Evolutionary conservation across 2,329 filamentous ascomycete species (phyloP), one percentile per base, ranked within the genome.

Genomic region (Colletotrichum paranaense): DNA sequence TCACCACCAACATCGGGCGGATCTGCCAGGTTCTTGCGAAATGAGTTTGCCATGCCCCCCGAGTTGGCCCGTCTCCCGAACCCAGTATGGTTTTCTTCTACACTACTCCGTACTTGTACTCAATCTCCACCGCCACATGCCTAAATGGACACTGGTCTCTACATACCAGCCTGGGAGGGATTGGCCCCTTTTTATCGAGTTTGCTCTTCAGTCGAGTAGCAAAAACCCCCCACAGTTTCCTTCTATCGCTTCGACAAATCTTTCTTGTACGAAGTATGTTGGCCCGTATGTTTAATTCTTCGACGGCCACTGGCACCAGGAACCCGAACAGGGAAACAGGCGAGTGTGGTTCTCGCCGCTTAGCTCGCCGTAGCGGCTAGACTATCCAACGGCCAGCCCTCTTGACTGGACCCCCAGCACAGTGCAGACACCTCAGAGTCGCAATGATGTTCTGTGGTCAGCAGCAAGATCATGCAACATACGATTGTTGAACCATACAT

Each of bases 401-500:
- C 52, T 35, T 68, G 46, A 8, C 68, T 35, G 32, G 32, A 72
- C 14, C 38, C 38, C 38, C 38, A 42, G 38, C 26, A 52, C 35
- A 52, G 6, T 22, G 38, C 8, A 22, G 42, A n/a, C 19, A 22
- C 42, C 42, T 53, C 42, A 59, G n/a, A 64, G 52, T 42, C 16
- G 8, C 26, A 64, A 35, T 59, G 68, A 24, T 55, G 38, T 58
- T 12, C 56, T 24, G 32, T 49, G 14, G 12, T 16, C 46, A 14
- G 26, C 16, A 67, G 64, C 26, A 46, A 73, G 65, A 73, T 65
- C 56, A 66, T 73, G 71, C 71, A 65, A 71, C 71, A 57, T 42
- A 52, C 35, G 46, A 52, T 70, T 55, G 60, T 30, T 53, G 55
- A n/a, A 64, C 26, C 53, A 56, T 55, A 64, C 42, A 49, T 49